Conservation (phyloP, 2,329 filamentous ascomycete genomes). For the Botrytis aclada region DNA sequence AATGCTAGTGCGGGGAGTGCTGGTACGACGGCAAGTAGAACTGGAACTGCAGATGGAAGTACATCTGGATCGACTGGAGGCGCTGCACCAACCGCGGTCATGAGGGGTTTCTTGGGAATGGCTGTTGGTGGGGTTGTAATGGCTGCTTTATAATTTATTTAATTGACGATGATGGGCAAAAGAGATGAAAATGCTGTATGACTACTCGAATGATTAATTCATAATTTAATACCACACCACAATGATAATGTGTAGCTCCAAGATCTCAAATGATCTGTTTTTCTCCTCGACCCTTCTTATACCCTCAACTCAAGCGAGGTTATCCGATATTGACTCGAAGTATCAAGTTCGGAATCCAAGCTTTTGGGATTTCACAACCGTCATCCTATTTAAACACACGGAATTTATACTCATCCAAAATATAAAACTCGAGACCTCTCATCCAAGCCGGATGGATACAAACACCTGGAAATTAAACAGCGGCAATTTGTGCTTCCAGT, state of each 20-base stretch:
- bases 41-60: constrained; percentile 14
- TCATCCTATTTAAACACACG: too few relatives aligned
- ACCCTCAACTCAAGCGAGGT: neutral
- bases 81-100: constrained; percentile 32
- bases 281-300: neutral
- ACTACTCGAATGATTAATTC: neutral
- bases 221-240: neutral
- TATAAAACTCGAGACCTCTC: neutral
- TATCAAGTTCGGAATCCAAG: too few relatives aligned
- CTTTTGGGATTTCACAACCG: too few relatives aligned
- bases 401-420: too few relatives aligned
- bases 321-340: neutral
- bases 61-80: constrained; percentile 31
- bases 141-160: constrained; percentile 27
- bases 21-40: constrained; percentile 16
- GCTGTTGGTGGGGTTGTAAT: constrained; percentile 30
- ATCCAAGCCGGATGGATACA: neutral
- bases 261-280: neutral
- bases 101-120: constrained; percentile 30
- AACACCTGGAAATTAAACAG: neutral
- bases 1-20: neutral
- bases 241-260: neutral
- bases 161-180: neutral
- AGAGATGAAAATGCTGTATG: neutral
- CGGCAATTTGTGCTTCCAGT: neutral